Conservation (phyloP, 2,329 filamentous ascomycete genomes). For the Blumeria hordei region DNA sequence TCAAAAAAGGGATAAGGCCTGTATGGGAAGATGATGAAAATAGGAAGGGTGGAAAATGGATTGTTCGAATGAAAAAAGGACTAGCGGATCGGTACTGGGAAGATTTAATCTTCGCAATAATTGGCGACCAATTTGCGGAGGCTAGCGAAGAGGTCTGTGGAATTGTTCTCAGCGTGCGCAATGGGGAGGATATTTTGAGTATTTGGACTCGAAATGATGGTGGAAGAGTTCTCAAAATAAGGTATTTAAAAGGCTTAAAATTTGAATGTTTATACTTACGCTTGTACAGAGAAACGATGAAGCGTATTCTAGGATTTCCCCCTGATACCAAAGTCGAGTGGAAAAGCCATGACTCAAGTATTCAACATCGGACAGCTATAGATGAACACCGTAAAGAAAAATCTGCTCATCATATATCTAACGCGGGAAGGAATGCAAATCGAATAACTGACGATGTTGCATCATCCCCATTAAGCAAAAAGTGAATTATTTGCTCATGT, state of each 20-base stretch:
- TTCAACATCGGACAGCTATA: conserved; percentile 71
- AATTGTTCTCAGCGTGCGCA: conserved; percentile 78
- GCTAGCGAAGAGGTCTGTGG: conserved; percentile 87
- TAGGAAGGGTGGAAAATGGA: conserved; percentile 91
- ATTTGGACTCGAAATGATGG: conserved; percentile 94
- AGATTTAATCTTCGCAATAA: conserved; percentile 67
- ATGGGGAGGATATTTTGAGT: conserved; percentile 89
- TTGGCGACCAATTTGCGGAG: conserved; percentile 85
- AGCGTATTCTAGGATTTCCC: conserved; percentile 66
- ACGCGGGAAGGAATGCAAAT: conserved; percentile 8
- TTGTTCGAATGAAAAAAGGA: conserved; percentile 88
- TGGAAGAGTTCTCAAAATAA: conserved; percentile 83
- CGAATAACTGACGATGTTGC: conserved; percentile 8
- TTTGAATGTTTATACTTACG: conserved; percentile 4
- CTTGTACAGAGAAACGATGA: conserved; percentile 59
- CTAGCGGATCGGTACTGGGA: conserved; percentile 95
- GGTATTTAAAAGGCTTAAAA: conserved; percentile 26
- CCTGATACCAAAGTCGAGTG: conserved; percentile 77
- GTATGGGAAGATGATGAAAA: conserved; percentile 99
- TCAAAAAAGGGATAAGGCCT: conserved; percentile 85
- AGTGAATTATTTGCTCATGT: conserved; percentile 3
- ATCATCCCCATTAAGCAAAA: conserved; percentile 8
- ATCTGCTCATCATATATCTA: conserved; percentile 17
- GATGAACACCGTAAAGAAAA: conserved; percentile 85
- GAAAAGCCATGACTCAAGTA: conserved; percentile 91